Conservation (phyloP, 2,329 filamentous ascomycete genomes). For the Stagonosporopsis cucurbitacearum region DNA sequence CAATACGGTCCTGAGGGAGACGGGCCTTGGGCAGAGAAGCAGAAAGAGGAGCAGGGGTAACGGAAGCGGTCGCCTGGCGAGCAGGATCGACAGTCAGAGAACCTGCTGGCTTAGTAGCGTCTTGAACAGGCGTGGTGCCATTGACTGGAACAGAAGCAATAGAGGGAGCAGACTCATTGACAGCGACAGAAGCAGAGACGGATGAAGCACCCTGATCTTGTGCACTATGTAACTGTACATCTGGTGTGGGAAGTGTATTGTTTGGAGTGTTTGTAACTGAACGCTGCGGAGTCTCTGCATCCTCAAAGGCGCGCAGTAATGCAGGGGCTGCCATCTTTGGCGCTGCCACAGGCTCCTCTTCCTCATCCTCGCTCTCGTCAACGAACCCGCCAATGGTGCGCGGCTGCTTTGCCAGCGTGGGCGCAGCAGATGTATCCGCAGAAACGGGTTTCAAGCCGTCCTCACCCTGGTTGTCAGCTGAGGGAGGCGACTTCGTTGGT, state of each 20-base stretch:
- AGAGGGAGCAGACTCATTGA: constrained; percentile 56
- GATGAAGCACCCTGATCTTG: constrained; percentile 57
- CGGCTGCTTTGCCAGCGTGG: constrained; percentile 51
- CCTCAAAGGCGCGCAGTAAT: constrained; percentile 57
- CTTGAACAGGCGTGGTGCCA: constrained; percentile 50
- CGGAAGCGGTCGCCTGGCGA: constrained; percentile 51
- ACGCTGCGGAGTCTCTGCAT: constrained; percentile 59
- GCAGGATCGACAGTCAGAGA: constrained; percentile 39
- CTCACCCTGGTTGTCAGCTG: constrained; percentile 28
- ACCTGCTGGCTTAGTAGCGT: constrained; percentile 46
- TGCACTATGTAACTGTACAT: constrained; percentile 67
- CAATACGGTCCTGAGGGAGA: constrained; percentile 74
- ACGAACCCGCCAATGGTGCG: constrained; percentile 67
- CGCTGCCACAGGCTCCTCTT: constrained; percentile 57
- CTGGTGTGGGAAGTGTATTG: constrained; percentile 61
- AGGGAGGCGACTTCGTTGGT: constrained; percentile 35
- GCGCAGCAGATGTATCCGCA: constrained; percentile 37
- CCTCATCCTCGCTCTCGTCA: constrained; percentile 67
- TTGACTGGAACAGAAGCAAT: constrained; percentile 58
- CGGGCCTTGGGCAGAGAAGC: constrained; percentile 56
- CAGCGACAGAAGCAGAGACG: constrained; percentile 48
- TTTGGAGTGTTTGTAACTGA: constrained; percentile 63
- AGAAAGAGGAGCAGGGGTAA: constrained; percentile 37
- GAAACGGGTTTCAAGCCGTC: constrained; percentile 32
- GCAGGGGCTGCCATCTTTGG: constrained; percentile 55